These are phyloP conservation scores for Pistacia atlantica DNA, from an alignment of 345 rosid genomes.

Conservation along the genomic window DNA sequence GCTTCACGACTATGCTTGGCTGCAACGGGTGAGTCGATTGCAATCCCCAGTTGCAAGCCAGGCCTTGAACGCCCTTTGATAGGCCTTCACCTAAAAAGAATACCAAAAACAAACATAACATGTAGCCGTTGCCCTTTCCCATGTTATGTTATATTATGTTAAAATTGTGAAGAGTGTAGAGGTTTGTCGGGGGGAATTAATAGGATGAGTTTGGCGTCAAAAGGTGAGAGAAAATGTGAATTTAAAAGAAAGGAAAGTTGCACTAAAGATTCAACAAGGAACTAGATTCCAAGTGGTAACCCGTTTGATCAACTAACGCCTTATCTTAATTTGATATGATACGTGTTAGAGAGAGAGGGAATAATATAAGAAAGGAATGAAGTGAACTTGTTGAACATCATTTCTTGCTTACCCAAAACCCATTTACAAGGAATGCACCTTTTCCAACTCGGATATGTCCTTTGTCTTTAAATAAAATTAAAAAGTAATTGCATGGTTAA, in stretches of 20 bases:
- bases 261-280: constrained; percentile 35
- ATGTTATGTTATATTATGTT: constrained; percentile 18
- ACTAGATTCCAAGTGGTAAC: constrained; percentile 44
- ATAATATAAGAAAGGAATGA: constrained; percentile 28
- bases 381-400: constrained; percentile 22
- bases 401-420: constrained; percentile 7
- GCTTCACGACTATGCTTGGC: constrained; percentile 60
- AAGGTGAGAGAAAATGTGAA: constrained; percentile 20
- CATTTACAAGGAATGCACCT: not conserved
- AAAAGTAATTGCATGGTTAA: too few relatives aligned
- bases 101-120: constrained; percentile 28
- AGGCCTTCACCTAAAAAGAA: constrained; percentile 12
- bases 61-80: constrained; percentile 44
- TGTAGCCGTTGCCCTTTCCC: constrained; percentile 21
- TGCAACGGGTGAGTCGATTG: constrained; percentile 69
- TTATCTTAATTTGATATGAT: not conserved
- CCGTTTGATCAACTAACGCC: constrained; percentile 10
- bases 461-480: too few relatives aligned
- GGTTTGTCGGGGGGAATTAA: too few relatives aligned
- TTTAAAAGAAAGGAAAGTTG: constrained; percentile 49
- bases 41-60: constrained; percentile 83
- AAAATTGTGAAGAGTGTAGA: not conserved
- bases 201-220: constrained; percentile 3
- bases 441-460: not conserved
- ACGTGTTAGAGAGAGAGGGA: not conserved